Percentiles rank a stretch among this genome's conserved stretches.
These are phyloP conservation scores for Diaporthe citrichinensis DNA, from an alignment of 2,329 filamentous ascomycete genomes.

Conservation along the genomic window DNA sequence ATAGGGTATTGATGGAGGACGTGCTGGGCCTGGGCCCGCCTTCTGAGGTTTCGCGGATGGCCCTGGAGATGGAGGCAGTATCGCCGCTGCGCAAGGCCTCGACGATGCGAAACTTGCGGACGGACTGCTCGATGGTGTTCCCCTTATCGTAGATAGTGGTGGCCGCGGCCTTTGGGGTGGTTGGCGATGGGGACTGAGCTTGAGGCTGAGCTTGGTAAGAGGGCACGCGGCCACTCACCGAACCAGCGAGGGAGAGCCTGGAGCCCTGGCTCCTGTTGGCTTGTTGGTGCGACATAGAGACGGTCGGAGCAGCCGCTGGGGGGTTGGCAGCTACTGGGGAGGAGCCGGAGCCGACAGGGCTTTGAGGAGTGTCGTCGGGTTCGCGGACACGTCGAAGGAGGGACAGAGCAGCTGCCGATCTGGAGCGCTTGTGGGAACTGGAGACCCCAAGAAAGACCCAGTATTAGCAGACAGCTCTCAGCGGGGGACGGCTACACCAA, in stretches of 20 bases:
- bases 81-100: constrained; percentile 93
- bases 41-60: constrained; percentile 78
- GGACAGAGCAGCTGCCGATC: constrained; percentile 65
- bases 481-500: neutral
- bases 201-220: constrained; percentile 50
- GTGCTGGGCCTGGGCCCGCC: constrained; percentile 66
- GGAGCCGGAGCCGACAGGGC: constrained; percentile 46
- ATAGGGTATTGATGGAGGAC: constrained; percentile 63
- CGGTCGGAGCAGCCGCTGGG: constrained; percentile 49
- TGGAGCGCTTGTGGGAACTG: constrained; percentile 65
- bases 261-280: constrained; percentile 60
- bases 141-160: constrained; percentile 55
- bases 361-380: constrained; percentile 60
- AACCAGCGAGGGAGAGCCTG: constrained; percentile 61
- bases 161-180: constrained; percentile 42
- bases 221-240: constrained; percentile 57
- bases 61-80: constrained; percentile 88
- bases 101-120: constrained; percentile 93
- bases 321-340: constrained; percentile 53
- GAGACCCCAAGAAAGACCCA: constrained; percentile 1
- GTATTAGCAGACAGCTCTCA: constrained; percentile 28
- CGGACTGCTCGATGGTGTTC: constrained; percentile 87
- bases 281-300: constrained; percentile 54
- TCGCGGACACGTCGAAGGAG: constrained; percentile 64
- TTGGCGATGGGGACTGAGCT: constrained; percentile 51